phyloP scores from a whole-genome alignment of 2,329 filamentous ascomycete species.

The Piedraia hortae region DNA sequence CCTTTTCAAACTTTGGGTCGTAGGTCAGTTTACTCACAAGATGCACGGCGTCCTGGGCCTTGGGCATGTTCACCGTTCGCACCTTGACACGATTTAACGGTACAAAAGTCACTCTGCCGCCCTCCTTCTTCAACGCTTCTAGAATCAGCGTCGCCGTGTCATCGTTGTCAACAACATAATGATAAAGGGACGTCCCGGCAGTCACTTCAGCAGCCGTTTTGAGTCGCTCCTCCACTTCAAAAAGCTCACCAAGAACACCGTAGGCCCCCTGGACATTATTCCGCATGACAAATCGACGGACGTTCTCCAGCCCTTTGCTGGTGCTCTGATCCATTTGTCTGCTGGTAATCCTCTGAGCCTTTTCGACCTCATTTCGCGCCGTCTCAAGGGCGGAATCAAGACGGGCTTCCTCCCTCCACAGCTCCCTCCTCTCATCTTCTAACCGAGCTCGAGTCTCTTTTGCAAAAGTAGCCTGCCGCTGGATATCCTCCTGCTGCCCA shows the following conservation, averaged over 20 bases:
- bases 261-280: slow-evolving; percentile 64
- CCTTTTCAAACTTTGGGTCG: slow-evolving; percentile 48
- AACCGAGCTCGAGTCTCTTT: slow-evolving; percentile 55
- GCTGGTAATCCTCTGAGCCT: slow-evolving; percentile 49
- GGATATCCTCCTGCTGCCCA: slow-evolving; percentile 41
- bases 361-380: slow-evolving; percentile 47
- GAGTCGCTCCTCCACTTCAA: slow-evolving; percentile 63
- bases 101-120: slow-evolving; percentile 81
- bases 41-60: slow-evolving; percentile 64
- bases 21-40: slow-evolving; percentile 65
- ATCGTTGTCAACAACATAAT: slow-evolving; percentile 85
- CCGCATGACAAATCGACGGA: slow-evolving; percentile 57
- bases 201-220: slow-evolving; percentile 77
- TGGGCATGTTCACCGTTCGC: slow-evolving; percentile 46
- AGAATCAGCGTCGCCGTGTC: slow-evolving; percentile 61
- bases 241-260: slow-evolving; percentile 77
- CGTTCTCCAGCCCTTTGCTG: slow-evolving; percentile 59
- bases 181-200: slow-evolving; percentile 74
- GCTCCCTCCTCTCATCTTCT: slow-evolving; percentile 60
- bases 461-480: slow-evolving; percentile 46
- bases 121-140: slow-evolving; percentile 49
- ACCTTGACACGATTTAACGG: slow-evolving; percentile 59
- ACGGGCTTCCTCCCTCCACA: slow-evolving; percentile 74
- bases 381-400: slow-evolving; percentile 51
- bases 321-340: slow-evolving; percentile 78